Evolutionary conservation across 805 yeast species (phyloP).

Genomic region (Yarrowia divulgata): DNA sequence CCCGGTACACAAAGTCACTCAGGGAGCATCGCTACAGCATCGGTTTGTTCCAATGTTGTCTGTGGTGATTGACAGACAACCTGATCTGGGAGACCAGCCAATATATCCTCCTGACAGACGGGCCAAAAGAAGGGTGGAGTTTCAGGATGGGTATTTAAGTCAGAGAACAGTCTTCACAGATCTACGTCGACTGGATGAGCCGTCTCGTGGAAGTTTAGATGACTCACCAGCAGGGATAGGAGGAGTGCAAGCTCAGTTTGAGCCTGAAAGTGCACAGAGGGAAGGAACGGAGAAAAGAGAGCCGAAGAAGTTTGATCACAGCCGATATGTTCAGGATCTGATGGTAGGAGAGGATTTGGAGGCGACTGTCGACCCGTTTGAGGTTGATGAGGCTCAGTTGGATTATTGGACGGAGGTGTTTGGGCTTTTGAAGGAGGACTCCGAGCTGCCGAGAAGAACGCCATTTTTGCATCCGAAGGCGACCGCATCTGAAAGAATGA

Average conservation of each 20-base stretch:
- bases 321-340: not conserved
- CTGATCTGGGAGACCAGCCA: not conserved
- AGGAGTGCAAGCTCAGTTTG: not conserved
- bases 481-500: too few relatives aligned
- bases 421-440: not conserved
- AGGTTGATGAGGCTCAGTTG: not conserved
- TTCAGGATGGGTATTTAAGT: conserved; percentile 3
- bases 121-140: not conserved
- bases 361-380: not conserved
- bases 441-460: not conserved
- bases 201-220: conserved; percentile 14
- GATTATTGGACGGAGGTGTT: conserved; percentile 14
- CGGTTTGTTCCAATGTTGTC: conserved; percentile 8
- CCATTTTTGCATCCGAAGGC: not conserved
- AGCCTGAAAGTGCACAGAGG: not conserved
- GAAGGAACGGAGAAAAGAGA: not conserved
- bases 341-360: not conserved
- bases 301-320: not conserved
- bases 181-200: not conserved
- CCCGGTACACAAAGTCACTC: not conserved
- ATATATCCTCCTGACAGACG: conserved; percentile 3
- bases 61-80: conserved; percentile 10
- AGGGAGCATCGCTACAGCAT: conserved; percentile 8
- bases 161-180: not conserved
- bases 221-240: not conserved